Percentiles rank a stretch among this genome's conserved stretches.
Conservation (phyloP, 2,329 filamentous ascomycete genomes). For the Colletotrichum caudatum region DNA sequence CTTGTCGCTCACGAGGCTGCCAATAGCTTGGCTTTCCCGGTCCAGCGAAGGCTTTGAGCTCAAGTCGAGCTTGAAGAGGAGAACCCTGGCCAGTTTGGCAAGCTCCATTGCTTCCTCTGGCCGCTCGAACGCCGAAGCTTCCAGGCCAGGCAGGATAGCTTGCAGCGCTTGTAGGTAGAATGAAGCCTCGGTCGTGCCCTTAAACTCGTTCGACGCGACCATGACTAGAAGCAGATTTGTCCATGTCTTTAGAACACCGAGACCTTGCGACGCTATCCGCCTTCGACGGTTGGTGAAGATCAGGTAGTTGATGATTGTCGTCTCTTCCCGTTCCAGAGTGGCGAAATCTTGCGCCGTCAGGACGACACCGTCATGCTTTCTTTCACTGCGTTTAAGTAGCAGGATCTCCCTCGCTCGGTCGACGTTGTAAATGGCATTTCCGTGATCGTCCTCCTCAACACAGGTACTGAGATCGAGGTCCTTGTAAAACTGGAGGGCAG, state of each 20-base stretch:
- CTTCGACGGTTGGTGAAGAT: conserved; percentile 72
- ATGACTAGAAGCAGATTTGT: conserved; percentile 86
- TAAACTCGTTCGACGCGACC: conserved; percentile 84
- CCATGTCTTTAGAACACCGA: conserved; percentile 84
- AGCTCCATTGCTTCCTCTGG: conserved; percentile 79
- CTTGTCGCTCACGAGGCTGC: conserved; percentile 87
- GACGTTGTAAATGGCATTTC: conserved; percentile 73
- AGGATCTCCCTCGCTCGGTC: conserved; percentile 80
- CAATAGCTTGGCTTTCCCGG: conserved; percentile 60
- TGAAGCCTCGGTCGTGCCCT: conserved; percentile 75
- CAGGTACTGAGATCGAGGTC: conserved; percentile 77
- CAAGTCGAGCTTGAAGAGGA: conserved; percentile 79
- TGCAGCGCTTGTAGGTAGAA: conserved; percentile 91
- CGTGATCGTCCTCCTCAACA: conserved; percentile 69
- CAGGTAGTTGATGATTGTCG: conserved; percentile 70
- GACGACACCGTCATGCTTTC: conserved; percentile 62
- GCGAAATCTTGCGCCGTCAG: conserved; percentile 62
- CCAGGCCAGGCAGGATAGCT: conserved; percentile 87
- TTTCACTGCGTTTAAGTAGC: conserved; percentile 74
- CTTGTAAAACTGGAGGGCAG: conserved; percentile 69
- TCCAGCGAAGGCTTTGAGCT: conserved; percentile 54
- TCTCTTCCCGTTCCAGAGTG: conserved; percentile 69
- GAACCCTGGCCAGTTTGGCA: conserved; percentile 78
- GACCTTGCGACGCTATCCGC: conserved; percentile 67
- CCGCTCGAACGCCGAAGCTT: conserved; percentile 78